Base-by-base conservation (phyloP, 2,329 filamentous ascomycete species). In the Penicillium sp. region DNA sequence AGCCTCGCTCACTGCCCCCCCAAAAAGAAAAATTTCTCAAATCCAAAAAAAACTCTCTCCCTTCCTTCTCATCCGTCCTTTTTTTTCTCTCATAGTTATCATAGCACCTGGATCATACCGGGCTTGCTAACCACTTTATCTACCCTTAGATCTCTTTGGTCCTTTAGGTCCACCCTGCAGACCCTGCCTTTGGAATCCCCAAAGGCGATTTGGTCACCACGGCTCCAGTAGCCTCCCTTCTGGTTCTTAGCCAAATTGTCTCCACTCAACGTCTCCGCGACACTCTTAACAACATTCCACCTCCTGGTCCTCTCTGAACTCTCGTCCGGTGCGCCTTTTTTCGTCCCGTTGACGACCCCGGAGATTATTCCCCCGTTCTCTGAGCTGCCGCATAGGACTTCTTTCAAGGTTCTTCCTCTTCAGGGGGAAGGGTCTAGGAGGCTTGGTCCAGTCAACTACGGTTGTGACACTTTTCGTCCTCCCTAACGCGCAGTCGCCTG, bases 341-440 rank as follows among this genome's bases (percentile, higher is more conserved):
- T 72, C 66, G 56, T 56, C 68, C 64, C 66, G 55, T 66, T 73
- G 67, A 72, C 73, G 65, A 67, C 70, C 66, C 67, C 67, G 62
- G 66, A 75, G 74, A 67, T 84, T 82, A 77, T 84, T 80, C 75
- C 80, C 84, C 77, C 79, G 84, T 80, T 80, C 80, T 78, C 80
- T 85, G 89, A 96, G 91, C 93, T 97, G 94, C 94, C 94, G 94
- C 93, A 99, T 99, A 97, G 91, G 90, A 95, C 89, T 88, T 86
- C 86, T 88, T 88, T 86, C 86, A 85, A 88, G 90, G 89, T 93
- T 96, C 93, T 97, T 97, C 93, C 93, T 96, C 93, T 94, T 82
- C 83, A 82, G 80, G 93, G 93, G 94, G 94, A 93, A 95, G 94
- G 94, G 91, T 96, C 92, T 90, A 91, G 89, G 89, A 93, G 91